Evolutionary conservation across 1,139 yeast species (phyloP), one percentile per base, ranked within the genome.

Genomic region (Sugiyamaella grinbergsii): DNA sequence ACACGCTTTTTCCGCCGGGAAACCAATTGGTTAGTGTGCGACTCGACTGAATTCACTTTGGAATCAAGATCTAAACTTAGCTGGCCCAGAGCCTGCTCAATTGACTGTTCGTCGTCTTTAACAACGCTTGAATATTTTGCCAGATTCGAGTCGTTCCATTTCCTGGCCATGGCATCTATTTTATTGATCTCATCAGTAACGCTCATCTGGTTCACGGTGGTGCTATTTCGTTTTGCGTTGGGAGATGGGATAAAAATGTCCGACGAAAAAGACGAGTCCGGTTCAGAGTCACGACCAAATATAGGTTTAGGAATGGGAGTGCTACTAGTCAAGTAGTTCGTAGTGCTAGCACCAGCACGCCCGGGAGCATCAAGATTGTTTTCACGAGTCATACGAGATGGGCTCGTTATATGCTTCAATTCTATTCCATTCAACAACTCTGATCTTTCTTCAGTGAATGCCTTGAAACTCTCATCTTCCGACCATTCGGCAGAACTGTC

Each of bases 1-100:
- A 42, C 51, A 31, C 47, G 13, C 42, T 40, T 32, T 60, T 63
- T 32, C 13, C 50, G 37, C 42, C 43, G 28, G 6, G 26, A 16
- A 15, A 42, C 32, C 11, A 42, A 8, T 11, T 34, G 5, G 13
- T 19, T 34, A 4, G 31, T 26, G 6, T 23, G n/a, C 11, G 13
- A 15, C 10, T 20, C 40, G 10, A 23, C 23, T 13, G 40, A 23
- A 6, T 11, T 34, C 8, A 42, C 37, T 16, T 42, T 13, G 2
- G 10, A 5, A 23, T 42, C 19, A 11, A 15, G 37, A 15, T 31
- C 4, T 4, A 18, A 11, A 13, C 20, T 33, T 4, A 42, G 31
- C 15, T 42, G 5, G 6, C 10, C 16, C 10, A 42, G 31, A 5
- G 6, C 33, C 8, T 33, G 22, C 40, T 42, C 40, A 11, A 42